Percentiles rank a stretch among this genome's conserved stretches.
Conservation (phyloP, 176 grass and related monocot genomes). For the Bothriochloa decipiens region DNA sequence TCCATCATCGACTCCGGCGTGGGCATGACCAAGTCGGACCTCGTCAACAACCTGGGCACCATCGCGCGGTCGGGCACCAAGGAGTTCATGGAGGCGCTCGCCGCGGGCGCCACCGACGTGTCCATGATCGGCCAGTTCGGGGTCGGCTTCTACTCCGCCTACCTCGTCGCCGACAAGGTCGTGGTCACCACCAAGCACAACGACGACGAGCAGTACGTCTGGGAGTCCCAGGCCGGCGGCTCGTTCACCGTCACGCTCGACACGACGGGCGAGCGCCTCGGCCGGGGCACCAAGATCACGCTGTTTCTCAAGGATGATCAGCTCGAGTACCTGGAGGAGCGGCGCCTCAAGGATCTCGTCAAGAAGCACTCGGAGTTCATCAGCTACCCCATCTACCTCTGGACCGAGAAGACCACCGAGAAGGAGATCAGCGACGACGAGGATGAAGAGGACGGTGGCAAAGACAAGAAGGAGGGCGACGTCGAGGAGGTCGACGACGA, state of each 20-base stretch:
- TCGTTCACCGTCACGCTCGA: slow-evolving; percentile 67
- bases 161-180: slow-evolving; percentile 68
- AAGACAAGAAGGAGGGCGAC: slow-evolving; percentile 39
- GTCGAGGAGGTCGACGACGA: slow-evolving; percentile 45
- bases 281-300: slow-evolving; percentile 69
- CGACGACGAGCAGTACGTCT: slow-evolving; percentile 74
- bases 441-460: neutral
- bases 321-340: slow-evolving; percentile 67
- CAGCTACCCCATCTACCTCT: slow-evolving; percentile 74
- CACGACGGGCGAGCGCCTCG: slow-evolving; percentile 51
- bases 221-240: slow-evolving; percentile 66
- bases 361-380: slow-evolving; percentile 77
- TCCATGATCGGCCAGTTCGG: slow-evolving; percentile 77
- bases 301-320: slow-evolving; percentile 72
- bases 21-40: slow-evolving; percentile 67
- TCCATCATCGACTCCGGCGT: slow-evolving; percentile 68
- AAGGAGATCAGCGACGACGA: slow-evolving; percentile 50
- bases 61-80: slow-evolving; percentile 63
- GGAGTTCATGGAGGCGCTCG: slow-evolving; percentile 75
- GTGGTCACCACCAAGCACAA: slow-evolving; percentile 82
- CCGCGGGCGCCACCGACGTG: slow-evolving; percentile 55
- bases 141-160: slow-evolving; percentile 66
- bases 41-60: slow-evolving; percentile 69
- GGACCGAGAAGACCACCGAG: slow-evolving; percentile 69
- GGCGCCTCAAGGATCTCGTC: slow-evolving; percentile 64